Evolutionary conservation across 345 rosid genomes (phyloP).

Genomic region (Excoecaria agallocha): DNA sequence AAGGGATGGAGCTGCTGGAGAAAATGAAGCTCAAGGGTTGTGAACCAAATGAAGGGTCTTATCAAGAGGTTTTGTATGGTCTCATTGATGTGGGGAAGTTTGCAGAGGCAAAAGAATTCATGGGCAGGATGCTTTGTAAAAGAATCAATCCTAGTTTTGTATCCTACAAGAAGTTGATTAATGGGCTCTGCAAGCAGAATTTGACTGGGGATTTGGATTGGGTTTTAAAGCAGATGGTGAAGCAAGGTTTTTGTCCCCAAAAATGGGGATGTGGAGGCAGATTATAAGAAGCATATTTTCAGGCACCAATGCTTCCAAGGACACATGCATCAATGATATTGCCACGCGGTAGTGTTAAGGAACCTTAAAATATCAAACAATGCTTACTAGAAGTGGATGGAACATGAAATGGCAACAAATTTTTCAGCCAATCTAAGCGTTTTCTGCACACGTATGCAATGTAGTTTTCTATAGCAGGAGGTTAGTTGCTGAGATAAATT

Average conservation of each 20-base stretch:
- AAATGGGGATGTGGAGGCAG: constrained; percentile 67
- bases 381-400: not conserved
- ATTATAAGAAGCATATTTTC: constrained; percentile 37
- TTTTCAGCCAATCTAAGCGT: too few species aligned
- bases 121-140: constrained; percentile 53
- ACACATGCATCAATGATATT: not conserved
- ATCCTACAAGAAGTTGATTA: constrained; percentile 60
- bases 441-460: too few species aligned
- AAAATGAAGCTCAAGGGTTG: constrained; percentile 64
- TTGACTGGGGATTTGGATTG: constrained; percentile 56
- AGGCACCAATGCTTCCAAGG: constrained; percentile 4
- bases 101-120: constrained; percentile 54
- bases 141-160: constrained; percentile 61
- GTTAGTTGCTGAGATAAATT: too few species aligned
- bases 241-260: constrained; percentile 77
- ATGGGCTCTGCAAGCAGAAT: constrained; percentile 52
- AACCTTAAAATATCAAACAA: not conserved
- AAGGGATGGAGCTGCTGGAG: constrained; percentile 58
- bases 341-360: not conserved
- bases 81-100: constrained; percentile 56
- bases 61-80: constrained; percentile 78
- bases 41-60: constrained; percentile 67
- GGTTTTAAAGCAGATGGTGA: constrained; percentile 70
- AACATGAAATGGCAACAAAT: too few species aligned
- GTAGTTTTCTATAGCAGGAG: too few species aligned